These are phyloP conservation scores for Huntiella abstrusa DNA, from an alignment of 2,329 filamentous ascomycete species.

Conservation along the genomic window DNA sequence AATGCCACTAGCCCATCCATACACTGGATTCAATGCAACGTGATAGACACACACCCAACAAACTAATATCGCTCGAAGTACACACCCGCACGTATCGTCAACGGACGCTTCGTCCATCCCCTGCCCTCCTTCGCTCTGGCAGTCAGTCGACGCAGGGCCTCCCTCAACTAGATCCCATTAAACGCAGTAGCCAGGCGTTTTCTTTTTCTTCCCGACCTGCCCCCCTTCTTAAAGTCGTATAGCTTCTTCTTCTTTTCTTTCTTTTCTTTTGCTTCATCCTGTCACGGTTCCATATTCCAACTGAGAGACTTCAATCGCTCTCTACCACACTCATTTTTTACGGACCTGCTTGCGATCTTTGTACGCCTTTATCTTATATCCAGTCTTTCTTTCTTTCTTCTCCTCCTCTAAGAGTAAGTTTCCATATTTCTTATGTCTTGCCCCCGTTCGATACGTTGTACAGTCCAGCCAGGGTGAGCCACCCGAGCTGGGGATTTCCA, in stretches of 20 bases:
- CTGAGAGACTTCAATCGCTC: conserved; percentile 9
- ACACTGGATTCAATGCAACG: neutral
- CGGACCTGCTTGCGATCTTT: neutral
- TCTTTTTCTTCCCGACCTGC: neutral
- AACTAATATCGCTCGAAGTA: neutral
- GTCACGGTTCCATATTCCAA: conserved; percentile 9
- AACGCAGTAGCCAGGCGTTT: conserved; percentile 3
- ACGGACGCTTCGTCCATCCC: neutral
- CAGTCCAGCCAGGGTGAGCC: too few species aligned
- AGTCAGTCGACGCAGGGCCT: conserved; percentile 4
- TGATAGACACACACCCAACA: neutral
- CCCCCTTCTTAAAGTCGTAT: neutral
- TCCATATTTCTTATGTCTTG: neutral
- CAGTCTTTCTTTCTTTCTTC: neutral
- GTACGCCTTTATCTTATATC: neutral
- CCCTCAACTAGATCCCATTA: conserved; percentile 9
- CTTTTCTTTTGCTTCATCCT: conserved; percentile 2
- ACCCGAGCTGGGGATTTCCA: too few species aligned
- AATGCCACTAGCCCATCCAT: too few species aligned
- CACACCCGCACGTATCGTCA: neutral
- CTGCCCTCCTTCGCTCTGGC: neutral
- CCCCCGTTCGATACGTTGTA: neutral
- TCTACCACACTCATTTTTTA: conserved; percentile 11
- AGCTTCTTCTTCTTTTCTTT: neutral
- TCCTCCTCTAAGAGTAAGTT: conserved; percentile 2